Percentiles rank a stretch among this genome's conserved stretches.
Evolutionary conservation across 768 basidiomycete species (phyloP).

Genomic region (Rhodotorula babjevae): DNA sequence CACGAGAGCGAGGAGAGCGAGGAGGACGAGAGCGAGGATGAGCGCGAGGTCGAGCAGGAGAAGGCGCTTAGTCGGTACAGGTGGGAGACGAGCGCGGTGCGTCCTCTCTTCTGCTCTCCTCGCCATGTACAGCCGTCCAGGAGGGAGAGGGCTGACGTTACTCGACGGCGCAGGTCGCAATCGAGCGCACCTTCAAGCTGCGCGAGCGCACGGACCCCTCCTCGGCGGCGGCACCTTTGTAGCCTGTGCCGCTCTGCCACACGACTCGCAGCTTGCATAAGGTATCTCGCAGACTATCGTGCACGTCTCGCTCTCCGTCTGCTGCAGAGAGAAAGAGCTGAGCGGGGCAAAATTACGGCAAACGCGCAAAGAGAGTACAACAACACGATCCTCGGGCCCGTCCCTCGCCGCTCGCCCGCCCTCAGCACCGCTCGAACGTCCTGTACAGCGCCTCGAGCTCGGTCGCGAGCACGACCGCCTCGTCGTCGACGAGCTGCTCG

Average conservation of each 20-base stretch:
- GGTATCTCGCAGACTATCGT: no score
- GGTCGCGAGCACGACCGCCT: conserved; percentile 68
- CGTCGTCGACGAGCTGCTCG: conserved; percentile 61
- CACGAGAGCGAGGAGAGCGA: neutral
- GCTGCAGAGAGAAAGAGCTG: neutral
- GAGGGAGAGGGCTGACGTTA: no score
- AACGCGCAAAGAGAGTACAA: neutral
- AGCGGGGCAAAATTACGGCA: no score
- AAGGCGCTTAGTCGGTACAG: conserved; percentile 13
- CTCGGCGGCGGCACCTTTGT: no score
- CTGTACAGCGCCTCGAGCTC: conserved; percentile 86
- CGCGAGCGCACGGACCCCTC: neutral
- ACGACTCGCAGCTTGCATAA: neutral
- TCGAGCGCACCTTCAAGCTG: conserved; percentile 11
- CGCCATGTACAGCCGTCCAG: no score
- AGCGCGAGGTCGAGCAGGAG: conserved; percentile 22
- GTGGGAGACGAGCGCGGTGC: conserved; percentile 27
- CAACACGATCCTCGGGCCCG: neutral
- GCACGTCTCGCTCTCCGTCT: no score
- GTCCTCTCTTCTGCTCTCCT: neutral
- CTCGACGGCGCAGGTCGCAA: neutral
- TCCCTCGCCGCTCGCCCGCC: no score
- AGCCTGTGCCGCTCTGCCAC: neutral
- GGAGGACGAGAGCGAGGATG: conserved; percentile 25
- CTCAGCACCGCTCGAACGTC: conserved; percentile 53